Evolutionary conservation across 2,329 filamentous ascomycete species (phyloP).

Genomic region (Nemania sp.): DNA sequence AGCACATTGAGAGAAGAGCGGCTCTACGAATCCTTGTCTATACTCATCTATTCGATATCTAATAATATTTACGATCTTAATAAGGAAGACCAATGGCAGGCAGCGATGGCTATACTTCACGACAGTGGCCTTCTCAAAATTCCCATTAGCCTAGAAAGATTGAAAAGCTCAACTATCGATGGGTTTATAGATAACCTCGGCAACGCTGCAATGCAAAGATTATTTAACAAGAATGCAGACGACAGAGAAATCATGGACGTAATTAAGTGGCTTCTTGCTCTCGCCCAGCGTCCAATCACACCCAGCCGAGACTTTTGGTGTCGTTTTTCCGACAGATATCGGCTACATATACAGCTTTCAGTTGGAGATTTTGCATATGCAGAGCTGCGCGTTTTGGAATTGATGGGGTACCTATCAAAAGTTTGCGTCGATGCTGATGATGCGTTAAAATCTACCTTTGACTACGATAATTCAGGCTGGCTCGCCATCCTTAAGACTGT

Average conservation of each 20-base stretch:
- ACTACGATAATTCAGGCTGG: too few relatives aligned
- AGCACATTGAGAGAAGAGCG: background rate
- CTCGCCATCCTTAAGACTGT: too few relatives aligned
- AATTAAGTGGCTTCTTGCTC: conserved; percentile 7
- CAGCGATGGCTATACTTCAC: background rate
- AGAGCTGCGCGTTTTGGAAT: too few relatives aligned
- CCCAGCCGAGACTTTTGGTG: too few relatives aligned
- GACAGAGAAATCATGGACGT: background rate
- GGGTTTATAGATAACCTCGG: conserved; percentile 11
- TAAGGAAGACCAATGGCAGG: background rate
- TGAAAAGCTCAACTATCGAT: conserved; percentile 1
- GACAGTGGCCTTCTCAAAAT: background rate
- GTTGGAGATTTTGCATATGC: too few relatives aligned
- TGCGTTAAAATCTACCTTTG: too few relatives aligned
- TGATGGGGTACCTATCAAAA: too few relatives aligned
- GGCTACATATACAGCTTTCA: too few relatives aligned
- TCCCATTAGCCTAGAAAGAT: background rate
- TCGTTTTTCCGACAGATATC: too few relatives aligned
- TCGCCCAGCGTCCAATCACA: too few relatives aligned
- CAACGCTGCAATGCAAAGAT: background rate
- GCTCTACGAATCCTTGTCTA: background rate
- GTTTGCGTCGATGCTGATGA: too few relatives aligned
- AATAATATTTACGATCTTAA: background rate
- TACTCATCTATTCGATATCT: conserved; percentile 7
- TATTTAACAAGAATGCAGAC: too few relatives aligned